A percentile compares a stretch with the other conserved stretches of the same genome.
Conservation (phyloP, 2,329 filamentous ascomycete genomes). For the Cytospora paraplurivora region DNA sequence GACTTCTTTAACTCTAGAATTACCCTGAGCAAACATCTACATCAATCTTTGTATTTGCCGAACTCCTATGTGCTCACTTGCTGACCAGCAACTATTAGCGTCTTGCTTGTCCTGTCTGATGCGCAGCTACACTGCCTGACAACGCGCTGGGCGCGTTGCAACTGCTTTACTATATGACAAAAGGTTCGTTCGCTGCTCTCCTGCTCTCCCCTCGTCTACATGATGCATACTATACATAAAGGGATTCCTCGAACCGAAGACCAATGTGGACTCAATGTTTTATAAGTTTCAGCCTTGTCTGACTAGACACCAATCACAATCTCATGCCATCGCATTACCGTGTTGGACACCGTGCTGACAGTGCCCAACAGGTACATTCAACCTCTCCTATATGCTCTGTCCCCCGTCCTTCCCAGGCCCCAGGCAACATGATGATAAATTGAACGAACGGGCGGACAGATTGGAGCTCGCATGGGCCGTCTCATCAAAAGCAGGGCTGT, state of each 20-base stretch:
- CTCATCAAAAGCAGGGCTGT: slow-evolving; percentile 59
- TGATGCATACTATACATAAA: slow-evolving; percentile 67
- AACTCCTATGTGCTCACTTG: not conserved
- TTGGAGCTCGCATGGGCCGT: slow-evolving; percentile 51
- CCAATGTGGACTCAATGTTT: slow-evolving; percentile 61
- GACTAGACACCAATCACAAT: slow-evolving; percentile 46
- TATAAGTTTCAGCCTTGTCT: slow-evolving; percentile 70
- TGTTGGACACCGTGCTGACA: slow-evolving; percentile 39
- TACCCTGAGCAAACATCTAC: slow-evolving; percentile 54
- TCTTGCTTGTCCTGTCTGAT: slow-evolving; percentile 8
- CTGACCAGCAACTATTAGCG: slow-evolving; percentile 21
- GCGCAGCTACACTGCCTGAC: not conserved
- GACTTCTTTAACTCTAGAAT: slow-evolving; percentile 55
- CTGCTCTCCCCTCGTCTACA: slow-evolving; percentile 37
- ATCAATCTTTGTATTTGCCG: slow-evolving; percentile 11
- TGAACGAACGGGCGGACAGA: slow-evolving; percentile 74
- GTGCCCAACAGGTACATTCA: slow-evolving; percentile 45
- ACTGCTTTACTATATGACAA: slow-evolving; percentile 34
- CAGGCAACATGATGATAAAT: slow-evolving; percentile 59
- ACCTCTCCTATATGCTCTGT: slow-evolving; percentile 13
- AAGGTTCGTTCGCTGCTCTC: slow-evolving; percentile 48
- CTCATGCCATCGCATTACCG: slow-evolving; percentile 28
- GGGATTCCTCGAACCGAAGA: slow-evolving; percentile 72
- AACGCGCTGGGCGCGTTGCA: not conserved
- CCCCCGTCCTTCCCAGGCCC: slow-evolving; percentile 29